These are phyloP conservation scores for Chaetomium globosum DNA, from an alignment of 2,329 filamentous ascomycete species.

Conservation along the genomic window DNA sequence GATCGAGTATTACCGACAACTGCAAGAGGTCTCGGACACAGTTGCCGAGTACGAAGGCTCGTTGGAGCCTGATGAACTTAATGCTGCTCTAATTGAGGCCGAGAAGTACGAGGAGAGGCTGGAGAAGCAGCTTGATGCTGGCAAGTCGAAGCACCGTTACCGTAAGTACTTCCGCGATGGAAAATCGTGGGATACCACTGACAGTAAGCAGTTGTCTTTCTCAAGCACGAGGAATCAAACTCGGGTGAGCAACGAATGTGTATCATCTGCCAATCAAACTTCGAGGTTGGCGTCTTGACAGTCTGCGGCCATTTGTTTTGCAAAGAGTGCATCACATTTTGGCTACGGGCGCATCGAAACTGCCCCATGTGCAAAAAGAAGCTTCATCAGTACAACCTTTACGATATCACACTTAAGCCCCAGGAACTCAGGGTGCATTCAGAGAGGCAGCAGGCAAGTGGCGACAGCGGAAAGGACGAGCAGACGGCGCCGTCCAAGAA, in stretches of 20 bases:
- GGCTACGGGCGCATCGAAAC: conserved; percentile 73
- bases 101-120: conserved; percentile 54
- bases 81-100: conserved; percentile 50
- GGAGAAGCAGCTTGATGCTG: conserved; percentile 60
- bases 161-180: conserved; percentile 44
- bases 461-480: conserved; percentile 14
- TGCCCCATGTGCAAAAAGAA: conserved; percentile 83
- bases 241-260: conserved; percentile 70
- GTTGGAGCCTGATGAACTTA: conserved; percentile 55
- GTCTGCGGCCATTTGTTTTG: conserved; percentile 92
- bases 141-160: conserved; percentile 77
- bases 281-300: conserved; percentile 79
- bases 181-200: not conserved
- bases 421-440: conserved; percentile 68
- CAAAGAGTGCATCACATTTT: conserved; percentile 79
- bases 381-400: conserved; percentile 68
- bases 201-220: conserved; percentile 51
- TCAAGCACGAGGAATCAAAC: conserved; percentile 61
- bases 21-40: conserved; percentile 88
- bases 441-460: conserved; percentile 37
- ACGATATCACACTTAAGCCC: conserved; percentile 83
- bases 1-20: conserved; percentile 84
- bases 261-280: conserved; percentile 79
- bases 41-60: conserved; percentile 73
- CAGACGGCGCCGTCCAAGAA: conserved; percentile 36